A percentile compares a stretch with the other conserved stretches of the same genome.
These are phyloP conservation scores for Podila epigama DNA, from an alignment of 192 early-diverging fungal species.

Conservation along the genomic window DNA sequence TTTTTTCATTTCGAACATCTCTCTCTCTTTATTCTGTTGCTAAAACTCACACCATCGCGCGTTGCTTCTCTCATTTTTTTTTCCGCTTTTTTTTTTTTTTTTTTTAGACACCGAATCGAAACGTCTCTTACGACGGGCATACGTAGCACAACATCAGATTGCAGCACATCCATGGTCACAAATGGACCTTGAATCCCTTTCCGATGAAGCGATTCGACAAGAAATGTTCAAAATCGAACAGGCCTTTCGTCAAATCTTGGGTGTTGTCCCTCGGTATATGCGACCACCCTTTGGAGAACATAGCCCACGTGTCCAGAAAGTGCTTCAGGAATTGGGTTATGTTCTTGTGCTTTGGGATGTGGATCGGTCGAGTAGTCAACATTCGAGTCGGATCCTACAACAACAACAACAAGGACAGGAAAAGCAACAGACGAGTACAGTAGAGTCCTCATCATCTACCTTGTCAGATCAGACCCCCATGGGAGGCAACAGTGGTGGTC, in stretches of 20 bases:
- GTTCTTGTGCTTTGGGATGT: conserved; percentile 50
- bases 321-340: conserved; percentile 32
- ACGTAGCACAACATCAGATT: conserved; percentile 64
- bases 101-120: conserved; percentile 24
- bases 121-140: conserved; percentile 29
- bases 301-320: conserved; percentile 13
- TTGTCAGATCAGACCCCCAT: conserved; percentile 2
- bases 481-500: neutral
- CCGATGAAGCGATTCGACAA: conserved; percentile 53
- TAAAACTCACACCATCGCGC: too few relatives aligned
- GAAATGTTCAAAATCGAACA: conserved; percentile 59
- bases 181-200: conserved; percentile 45
- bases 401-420: neutral
- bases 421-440: neutral
- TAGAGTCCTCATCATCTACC: neutral
- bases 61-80: neutral
- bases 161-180: conserved; percentile 68
- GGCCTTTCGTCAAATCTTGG: conserved; percentile 58
- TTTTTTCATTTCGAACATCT: neutral
- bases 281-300: conserved; percentile 63
- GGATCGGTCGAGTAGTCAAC: conserved; percentile 6
- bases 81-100: neutral
- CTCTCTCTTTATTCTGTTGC: neutral
- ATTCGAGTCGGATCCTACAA: neutral
- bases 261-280: conserved; percentile 63